Percentiles rank a stretch among this genome's conserved stretches.
phyloP scores from a whole-genome alignment of 768 basidiomycete genomes.

The Phylloporus arenicola region DNA sequence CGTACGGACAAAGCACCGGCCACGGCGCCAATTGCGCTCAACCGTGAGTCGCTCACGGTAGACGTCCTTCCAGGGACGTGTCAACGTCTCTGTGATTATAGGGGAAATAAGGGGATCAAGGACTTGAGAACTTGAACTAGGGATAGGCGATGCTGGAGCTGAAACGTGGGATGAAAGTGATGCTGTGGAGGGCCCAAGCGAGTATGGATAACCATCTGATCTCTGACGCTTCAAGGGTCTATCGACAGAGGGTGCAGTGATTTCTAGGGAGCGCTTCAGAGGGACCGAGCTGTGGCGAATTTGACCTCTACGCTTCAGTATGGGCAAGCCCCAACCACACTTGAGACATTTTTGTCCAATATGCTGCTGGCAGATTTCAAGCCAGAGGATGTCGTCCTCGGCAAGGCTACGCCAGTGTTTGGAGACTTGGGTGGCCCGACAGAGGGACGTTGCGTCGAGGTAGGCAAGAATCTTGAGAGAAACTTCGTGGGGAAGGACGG shows the following conservation, averaged over 20 bases:
- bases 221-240: constrained; percentile 51
- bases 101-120: constrained; percentile 27
- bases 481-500: constrained; percentile 85
- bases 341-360: constrained; percentile 95
- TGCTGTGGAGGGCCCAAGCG: background rate
- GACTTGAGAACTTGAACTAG: constrained; percentile 4
- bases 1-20: constrained; percentile 78
- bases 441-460: constrained; percentile 89
- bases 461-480: constrained; percentile 79
- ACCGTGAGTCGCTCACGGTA: constrained; percentile 96
- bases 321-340: constrained; percentile 95
- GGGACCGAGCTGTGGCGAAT: constrained; percentile 36
- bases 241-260: constrained; percentile 18
- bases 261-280: constrained; percentile 39
- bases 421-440: constrained; percentile 88
- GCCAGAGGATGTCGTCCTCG: constrained; percentile 95
- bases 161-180: constrained; percentile 12
- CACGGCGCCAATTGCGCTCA: constrained; percentile 96
- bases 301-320: constrained; percentile 69
- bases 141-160: constrained; percentile 9
- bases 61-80: constrained; percentile 96
- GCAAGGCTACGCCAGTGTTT: constrained; percentile 82
- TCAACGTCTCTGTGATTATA: constrained; percentile 39
- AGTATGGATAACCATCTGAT: constrained; percentile 5
- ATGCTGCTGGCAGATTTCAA: constrained; percentile 95